These are phyloP conservation scores for Elsinoe necatrix DNA, from an alignment of 2,329 filamentous ascomycete genomes.

Conservation along the genomic window DNA sequence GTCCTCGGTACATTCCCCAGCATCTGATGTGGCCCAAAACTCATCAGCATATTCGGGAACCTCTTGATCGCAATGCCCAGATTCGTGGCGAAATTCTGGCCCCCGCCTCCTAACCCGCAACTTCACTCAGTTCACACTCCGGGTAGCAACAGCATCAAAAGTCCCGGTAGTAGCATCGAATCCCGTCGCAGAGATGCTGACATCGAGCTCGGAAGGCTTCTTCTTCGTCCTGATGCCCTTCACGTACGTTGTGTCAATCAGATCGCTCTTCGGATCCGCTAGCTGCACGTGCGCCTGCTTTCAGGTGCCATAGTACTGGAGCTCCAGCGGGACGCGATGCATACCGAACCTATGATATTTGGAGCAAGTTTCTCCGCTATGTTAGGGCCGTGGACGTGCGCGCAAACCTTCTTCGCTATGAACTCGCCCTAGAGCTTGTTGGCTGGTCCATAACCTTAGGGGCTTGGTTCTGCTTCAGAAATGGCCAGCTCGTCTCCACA, in stretches of 20 bases:
- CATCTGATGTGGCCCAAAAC: constrained; percentile 26
- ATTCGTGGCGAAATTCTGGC: constrained; percentile 31
- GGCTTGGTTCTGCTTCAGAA: too few species aligned
- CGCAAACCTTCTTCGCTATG: constrained; percentile 31
- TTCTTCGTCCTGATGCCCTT: constrained; percentile 36
- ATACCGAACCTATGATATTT: constrained; percentile 37
- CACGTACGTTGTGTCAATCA: constrained; percentile 35
- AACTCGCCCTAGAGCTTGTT: constrained; percentile 28
- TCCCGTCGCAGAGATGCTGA: constrained; percentile 34
- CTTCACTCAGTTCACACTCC: constrained; percentile 20
- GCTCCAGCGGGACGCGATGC: constrained; percentile 34
- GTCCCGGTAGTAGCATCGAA: constrained; percentile 31
- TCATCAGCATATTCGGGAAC: constrained; percentile 31
- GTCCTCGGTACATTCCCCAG: constrained; percentile 39
- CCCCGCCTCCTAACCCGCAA: constrained; percentile 30
- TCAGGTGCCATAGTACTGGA: constrained; percentile 44
- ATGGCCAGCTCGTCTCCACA: too few species aligned
- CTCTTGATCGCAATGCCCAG: constrained; percentile 24
- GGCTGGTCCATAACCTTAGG: too few species aligned
- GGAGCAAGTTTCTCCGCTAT: constrained; percentile 47
- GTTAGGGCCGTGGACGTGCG: constrained; percentile 33
- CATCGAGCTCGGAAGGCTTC: constrained; percentile 31
- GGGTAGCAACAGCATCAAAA: constrained; percentile 27
- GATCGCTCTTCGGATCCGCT: constrained; percentile 37
- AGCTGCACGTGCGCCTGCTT: constrained; percentile 40